A percentile compares a stretch with the other conserved stretches of the same genome.
phyloP scores from a whole-genome alignment of 1,284 basidiomycete species.

The Heliocybe sulcata region DNA sequence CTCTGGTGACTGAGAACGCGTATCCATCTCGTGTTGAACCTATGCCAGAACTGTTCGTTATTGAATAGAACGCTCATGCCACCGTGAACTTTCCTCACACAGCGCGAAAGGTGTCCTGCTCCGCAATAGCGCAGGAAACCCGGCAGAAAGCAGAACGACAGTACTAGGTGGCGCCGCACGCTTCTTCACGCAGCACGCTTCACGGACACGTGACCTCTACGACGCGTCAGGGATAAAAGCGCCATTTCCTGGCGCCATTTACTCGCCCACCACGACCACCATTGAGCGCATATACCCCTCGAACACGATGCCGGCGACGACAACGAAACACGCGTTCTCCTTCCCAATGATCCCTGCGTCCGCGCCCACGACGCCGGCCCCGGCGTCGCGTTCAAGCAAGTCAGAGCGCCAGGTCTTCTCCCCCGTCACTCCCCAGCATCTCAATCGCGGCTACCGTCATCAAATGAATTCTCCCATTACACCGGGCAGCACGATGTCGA shows the following conservation, averaged over 20 bases:
- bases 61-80: no score
- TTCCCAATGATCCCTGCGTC: not conserved
- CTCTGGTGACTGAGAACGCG: not conserved
- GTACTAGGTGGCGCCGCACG: not conserved
- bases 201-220: not conserved
- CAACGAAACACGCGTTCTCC: conserved; percentile 1
- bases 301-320: not conserved
- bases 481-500: not conserved
- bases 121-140: no score
- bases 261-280: not conserved
- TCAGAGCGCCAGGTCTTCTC: not conserved
- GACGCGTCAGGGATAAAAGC: not conserved
- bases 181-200: no score
- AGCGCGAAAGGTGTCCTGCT: no score
- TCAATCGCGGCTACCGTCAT: not conserved
- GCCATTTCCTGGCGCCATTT: not conserved
- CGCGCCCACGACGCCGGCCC: not conserved
- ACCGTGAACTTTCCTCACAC: no score
- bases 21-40: not conserved
- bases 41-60: no score
- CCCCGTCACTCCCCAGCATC: not conserved
- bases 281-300: not conserved
- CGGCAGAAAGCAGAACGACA: not conserved
- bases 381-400: not conserved
- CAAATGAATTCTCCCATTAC: not conserved